Base-by-base conservation (phyloP, 1,139 yeast species). In the Candida sp. region DNA sequence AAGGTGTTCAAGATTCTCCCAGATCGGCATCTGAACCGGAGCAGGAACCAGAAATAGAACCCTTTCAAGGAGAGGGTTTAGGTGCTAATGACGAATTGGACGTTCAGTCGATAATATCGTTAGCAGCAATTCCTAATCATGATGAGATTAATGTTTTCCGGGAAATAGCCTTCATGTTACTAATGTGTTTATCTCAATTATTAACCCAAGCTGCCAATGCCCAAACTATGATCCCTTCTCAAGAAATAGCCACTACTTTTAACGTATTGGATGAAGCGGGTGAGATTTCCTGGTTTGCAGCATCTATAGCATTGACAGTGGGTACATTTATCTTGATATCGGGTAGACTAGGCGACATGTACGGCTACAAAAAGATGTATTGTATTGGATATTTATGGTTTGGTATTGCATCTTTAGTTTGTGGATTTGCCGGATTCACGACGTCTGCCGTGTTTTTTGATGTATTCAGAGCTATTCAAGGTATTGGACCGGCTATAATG, bases 271-370 rank as follows among this genome's bases (percentile, higher is more conserved):
- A 52, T 42, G 53, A 54, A 3, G 57, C 67, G 1, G 83, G 83
- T 5, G 72, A 70, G 54, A 64, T 70, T 11, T 68, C 81, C 4
- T 82, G 88, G 87, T 78, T 77, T 56, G 64, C 81, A 4, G 84
- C 86, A 0, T 68, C 82, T 0, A 81, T 68, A 51, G 73, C 84
- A 1, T 61, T 82, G 39, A 77, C 86, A 0, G 80, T 77, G 11
- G 87, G 87, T 8, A 78, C 87, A 0, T 79, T 82, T 47, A 82
- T 82, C 44, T 60, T 83, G 30, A 63, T 77, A 3, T 74, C 83
- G 1, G 89, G 89, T 8, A 70, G 83, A 39, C 54, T 82, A 21
- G 88, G 88, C n/a, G 88, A 83, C 55, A 58, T 80, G 50, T 72
- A 68, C 52, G 89, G 88, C 4, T 80, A 81, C 52, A 80, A 80